These are phyloP conservation scores for Beta corolliflora DNA, from an alignment of 179 eudicot species.

Conservation along the genomic window DNA sequence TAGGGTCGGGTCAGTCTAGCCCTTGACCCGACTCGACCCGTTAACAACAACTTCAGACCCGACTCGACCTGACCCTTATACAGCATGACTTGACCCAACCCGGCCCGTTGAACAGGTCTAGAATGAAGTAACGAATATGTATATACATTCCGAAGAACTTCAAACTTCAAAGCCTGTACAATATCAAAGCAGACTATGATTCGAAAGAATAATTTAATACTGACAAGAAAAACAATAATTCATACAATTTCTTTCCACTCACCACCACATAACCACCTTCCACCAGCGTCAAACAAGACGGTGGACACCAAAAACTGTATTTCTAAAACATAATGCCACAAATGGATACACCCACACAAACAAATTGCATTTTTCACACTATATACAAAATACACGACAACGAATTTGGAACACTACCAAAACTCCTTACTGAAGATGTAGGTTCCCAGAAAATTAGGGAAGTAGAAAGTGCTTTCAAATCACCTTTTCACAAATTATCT, in stretches of 20 bases:
- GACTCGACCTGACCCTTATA: no score
- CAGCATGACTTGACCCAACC: no score
- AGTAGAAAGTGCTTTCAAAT: not conserved
- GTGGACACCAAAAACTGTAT: slow-evolving; percentile 2
- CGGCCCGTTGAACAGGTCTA: no score
- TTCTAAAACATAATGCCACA: slow-evolving; percentile 5
- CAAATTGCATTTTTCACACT: slow-evolving; percentile 35
- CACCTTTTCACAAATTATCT: no score
- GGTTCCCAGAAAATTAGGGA: not conserved
- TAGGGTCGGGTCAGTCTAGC: no score
- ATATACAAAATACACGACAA: slow-evolving; percentile 50
- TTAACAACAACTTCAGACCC: no score
- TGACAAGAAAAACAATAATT: slow-evolving; percentile 12
- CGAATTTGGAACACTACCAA: slow-evolving; percentile 23
- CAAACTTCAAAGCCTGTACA: slow-evolving; percentile 1
- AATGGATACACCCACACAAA: slow-evolving; percentile 21
- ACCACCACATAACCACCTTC: not conserved
- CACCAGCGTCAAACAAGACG: slow-evolving; percentile 7
- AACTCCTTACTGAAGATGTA: not conserved
- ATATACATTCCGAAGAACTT: slow-evolving; percentile 17
- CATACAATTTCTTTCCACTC: slow-evolving; percentile 16
- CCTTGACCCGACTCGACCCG: no score
- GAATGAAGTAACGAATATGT: not conserved
- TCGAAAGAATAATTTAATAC: slow-evolving; percentile 33
- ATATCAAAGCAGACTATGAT: slow-evolving; percentile 18